phyloP scores from a whole-genome alignment of 176 grass and related monocot genomes.

The Coix lacrymajobi region DNA sequence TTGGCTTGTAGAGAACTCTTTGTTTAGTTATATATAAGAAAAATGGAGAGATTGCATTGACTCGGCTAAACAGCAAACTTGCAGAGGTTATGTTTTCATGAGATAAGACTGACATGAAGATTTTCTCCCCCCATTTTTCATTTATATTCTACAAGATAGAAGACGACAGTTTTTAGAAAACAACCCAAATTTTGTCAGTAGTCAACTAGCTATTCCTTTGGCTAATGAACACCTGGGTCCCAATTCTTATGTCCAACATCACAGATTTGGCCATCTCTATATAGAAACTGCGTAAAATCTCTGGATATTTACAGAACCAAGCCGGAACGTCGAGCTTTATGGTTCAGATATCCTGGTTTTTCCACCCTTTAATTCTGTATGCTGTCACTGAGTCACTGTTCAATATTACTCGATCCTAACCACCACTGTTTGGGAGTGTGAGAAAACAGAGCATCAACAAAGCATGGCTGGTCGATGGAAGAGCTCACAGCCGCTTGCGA shows the following conservation, averaged over 20 bases:
- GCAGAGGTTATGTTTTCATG: conserved; percentile 22
- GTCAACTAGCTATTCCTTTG: conserved; percentile 16
- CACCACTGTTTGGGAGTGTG: conserved; percentile 19
- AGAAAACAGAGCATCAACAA: conserved; percentile 19
- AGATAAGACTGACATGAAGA: conserved; percentile 25
- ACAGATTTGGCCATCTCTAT: conserved; percentile 15
- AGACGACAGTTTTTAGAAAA: conserved; percentile 23
- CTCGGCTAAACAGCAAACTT: conserved; percentile 23
- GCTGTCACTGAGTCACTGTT: conserved; percentile 20
- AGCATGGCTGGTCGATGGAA: conserved; percentile 26
- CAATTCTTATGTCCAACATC: background rate
- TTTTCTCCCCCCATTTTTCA: background rate
- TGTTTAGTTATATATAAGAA: background rate
- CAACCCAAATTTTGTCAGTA: conserved; percentile 20
- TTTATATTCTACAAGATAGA: conserved; percentile 22
- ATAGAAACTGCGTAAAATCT: background rate
- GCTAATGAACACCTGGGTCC: conserved; percentile 14
- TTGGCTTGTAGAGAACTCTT: background rate
- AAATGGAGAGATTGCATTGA: conserved; percentile 15
- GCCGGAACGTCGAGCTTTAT: background rate
- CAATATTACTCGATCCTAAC: conserved; percentile 11
- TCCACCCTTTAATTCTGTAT: background rate
- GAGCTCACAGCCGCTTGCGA: conserved; percentile 35
- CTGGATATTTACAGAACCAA: background rate
- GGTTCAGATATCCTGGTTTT: background rate